Evolutionary conservation across 139 green algal genomes (phyloP).

Genomic region (Tetradesmus obliquus): DNA sequence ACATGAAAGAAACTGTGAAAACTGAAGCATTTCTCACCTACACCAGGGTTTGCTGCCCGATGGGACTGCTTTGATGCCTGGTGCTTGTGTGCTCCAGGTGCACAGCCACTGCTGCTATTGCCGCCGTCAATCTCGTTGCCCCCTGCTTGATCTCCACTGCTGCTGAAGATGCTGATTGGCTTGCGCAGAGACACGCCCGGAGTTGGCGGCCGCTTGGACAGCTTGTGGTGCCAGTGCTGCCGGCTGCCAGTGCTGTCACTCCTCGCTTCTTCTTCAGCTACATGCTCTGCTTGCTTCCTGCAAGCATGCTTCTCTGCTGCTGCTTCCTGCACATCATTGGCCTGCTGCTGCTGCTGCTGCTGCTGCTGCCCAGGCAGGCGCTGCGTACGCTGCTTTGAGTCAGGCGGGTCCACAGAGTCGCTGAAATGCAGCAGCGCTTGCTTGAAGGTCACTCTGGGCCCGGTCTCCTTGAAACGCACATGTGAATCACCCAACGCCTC

Average conservation of each 20-base stretch:
- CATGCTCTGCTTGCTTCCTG: neutral
- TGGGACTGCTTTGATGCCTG: neutral
- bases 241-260: neutral
- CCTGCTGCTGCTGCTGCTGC: neutral
- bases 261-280: neutral
- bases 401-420: neutral
- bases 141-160: neutral
- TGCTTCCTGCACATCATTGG: neutral
- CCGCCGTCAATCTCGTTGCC: no score
- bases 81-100: neutral
- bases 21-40: no score
- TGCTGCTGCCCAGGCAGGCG: neutral
- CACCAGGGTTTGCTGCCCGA: neutral
- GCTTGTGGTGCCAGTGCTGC: neutral
- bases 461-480: neutral
- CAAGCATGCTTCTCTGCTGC: neutral
- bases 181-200: neutral
- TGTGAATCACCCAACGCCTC: neutral
- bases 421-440: neutral
- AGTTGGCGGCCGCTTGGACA: neutral
- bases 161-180: slow-evolving; percentile 19
- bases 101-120: neutral
- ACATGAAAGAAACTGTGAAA: no score
- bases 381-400: neutral
- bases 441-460: neutral